Evolutionary conservation across 169 alveolate genomes (phyloP), one percentile per base, ranked within the genome.

Genomic region (Cryptosporidium xiaoi): DNA sequence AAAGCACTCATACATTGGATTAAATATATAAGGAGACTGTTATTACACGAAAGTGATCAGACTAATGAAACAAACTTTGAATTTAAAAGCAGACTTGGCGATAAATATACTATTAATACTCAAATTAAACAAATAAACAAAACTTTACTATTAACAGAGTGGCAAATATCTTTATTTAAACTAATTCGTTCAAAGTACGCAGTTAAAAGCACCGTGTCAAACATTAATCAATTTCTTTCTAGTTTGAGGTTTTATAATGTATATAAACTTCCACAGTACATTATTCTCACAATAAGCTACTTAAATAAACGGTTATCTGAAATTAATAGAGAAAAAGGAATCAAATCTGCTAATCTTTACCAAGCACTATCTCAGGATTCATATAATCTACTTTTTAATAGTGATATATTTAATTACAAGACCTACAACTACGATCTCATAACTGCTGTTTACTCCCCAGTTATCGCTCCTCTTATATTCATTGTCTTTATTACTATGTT

Each of bases 111-210:
- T 1, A 34, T 69, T 8, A 55, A 69, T 51, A 69, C 15, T 27
- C 53, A 51, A 15, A 69, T 69, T 53, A 34, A 33, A 18, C 15
- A 27, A 27, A 51, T 33, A 51, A 51, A 55, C 27, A 51, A n/a
- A 31, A 33, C n/a, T 5, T 3, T 34, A 20, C 27, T 69, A 13
- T 46, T 69, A 0, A 20, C 67, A 24, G 83, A 69, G 2, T 69
- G 83, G 83, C 83, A 69, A 34, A 33, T 69, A 2, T 69, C 83
- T 34, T 64, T 51, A 4, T 24, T 69, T 29, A 51, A 69, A 69
- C 51, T 69, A 51, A 56, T 69, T 31, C 46, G 51, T 20, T 29
- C 46, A 13, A 69, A 69, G 40, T 51, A 53, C 24, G 5, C 34
- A 8, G 3, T 69, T 6, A n/a, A 69, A 16, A 27, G 36, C 12